Conservation (phyloP, 2,329 filamentous ascomycete species). For the Pseudogymnoascus sp. region DNA sequence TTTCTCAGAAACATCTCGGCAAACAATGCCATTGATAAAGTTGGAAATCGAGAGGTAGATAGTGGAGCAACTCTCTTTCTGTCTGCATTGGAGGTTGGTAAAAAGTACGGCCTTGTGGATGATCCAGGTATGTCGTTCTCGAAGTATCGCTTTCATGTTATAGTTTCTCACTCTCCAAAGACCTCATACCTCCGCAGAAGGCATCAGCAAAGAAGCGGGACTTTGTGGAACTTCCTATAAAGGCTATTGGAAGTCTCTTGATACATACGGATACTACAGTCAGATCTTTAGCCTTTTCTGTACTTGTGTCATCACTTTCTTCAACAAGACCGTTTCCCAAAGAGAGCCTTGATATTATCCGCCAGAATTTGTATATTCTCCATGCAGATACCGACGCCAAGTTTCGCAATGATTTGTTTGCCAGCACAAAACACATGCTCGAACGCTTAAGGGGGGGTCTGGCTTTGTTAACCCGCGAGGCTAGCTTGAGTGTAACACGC, state of each 20-base stretch:
- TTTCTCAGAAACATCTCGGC: conserved; percentile 54
- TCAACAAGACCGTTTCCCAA: conserved; percentile 64
- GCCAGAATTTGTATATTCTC: conserved; percentile 57
- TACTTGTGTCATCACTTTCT: conserved; percentile 68
- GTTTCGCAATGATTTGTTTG: conserved; percentile 72
- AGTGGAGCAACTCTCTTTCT: conserved; percentile 53
- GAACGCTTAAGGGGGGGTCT: conserved; percentile 64
- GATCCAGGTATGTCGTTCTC: conserved; percentile 46
- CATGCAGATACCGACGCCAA: conserved; percentile 82
- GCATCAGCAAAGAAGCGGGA: conserved; percentile 26
- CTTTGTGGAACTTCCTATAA: conserved; percentile 32
- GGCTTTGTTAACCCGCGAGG: conserved; percentile 41
- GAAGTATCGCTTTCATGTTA: conserved; percentile 15
- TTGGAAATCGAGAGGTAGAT: conserved; percentile 39
- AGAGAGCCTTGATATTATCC: conserved; percentile 54
- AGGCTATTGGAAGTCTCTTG: conserved; percentile 44
- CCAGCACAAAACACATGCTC: conserved; percentile 66
- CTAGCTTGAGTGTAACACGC: not conserved
- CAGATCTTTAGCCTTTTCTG: conserved; percentile 70
- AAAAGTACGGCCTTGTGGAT: conserved; percentile 60
- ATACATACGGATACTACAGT: conserved; percentile 53
- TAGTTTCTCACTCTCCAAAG: conserved; percentile 12
- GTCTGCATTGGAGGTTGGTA: conserved; percentile 61
- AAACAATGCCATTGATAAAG: conserved; percentile 38
- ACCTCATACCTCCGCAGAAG: conserved; percentile 30